phyloP scores from a whole-genome alignment of 2,329 filamentous ascomycete genomes.

The Ceratocystis cacaofunesta region DNA sequence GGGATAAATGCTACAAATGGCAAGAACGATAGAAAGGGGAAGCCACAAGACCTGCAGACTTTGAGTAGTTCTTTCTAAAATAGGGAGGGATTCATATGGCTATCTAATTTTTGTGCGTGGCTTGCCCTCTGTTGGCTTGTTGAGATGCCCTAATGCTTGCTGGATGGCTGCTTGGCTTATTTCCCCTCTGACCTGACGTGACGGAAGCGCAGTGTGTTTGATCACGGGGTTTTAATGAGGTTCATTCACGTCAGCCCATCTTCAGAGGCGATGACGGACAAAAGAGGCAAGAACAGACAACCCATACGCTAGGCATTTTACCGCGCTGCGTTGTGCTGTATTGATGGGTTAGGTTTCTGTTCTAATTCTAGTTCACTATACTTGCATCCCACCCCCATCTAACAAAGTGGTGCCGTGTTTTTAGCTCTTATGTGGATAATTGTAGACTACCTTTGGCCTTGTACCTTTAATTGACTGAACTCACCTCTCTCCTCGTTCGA shows the following conservation, averaged over 20 bases:
- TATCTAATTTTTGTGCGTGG: not conserved
- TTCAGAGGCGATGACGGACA: not conserved
- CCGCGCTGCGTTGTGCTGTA: not conserved
- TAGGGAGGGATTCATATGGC: no score
- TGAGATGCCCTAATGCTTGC: not conserved
- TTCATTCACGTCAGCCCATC: not conserved
- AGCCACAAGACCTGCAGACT: no score
- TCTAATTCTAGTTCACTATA: slow-evolving; percentile 7
- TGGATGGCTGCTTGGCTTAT: not conserved
- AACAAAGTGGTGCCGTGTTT: slow-evolving; percentile 1
- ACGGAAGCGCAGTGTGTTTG: not conserved
- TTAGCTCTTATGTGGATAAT: not conserved
- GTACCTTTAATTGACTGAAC: slow-evolving; percentile 1
- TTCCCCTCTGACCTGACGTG: not conserved
- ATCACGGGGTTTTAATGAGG: slow-evolving; percentile 5
- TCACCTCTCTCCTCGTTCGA: not conserved
- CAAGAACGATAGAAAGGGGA: no score
- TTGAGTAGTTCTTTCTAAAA: no score
- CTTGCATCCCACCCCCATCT: not conserved
- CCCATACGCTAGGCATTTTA: not conserved
- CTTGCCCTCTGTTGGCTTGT: not conserved
- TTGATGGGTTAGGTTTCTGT: not conserved
- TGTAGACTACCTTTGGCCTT: slow-evolving; percentile 1
- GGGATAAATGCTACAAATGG: not conserved
- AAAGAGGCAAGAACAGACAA: not conserved